A percentile compares a stretch with the other conserved stretches of the same genome.
Conservation (phyloP, 176 grass and related monocot genomes). For the Juncus inflexus region DNA sequence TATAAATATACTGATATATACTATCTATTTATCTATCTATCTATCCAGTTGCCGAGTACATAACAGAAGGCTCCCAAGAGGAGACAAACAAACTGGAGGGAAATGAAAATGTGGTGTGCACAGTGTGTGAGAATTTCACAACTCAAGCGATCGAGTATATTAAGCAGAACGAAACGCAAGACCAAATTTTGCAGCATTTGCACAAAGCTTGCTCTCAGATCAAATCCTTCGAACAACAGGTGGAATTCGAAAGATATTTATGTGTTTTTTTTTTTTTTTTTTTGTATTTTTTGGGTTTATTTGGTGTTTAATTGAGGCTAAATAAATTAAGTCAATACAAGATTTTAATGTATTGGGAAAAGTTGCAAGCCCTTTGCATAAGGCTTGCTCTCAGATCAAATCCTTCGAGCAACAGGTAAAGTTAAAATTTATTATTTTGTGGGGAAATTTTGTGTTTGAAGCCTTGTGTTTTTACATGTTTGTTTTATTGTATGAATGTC, state of each 20-base stretch:
- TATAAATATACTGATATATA: too few species aligned
- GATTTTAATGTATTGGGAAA: too few species aligned
- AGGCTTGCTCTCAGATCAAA: constrained; percentile 56
- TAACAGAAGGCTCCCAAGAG: constrained; percentile 24
- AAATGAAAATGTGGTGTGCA: constrained; percentile 30
- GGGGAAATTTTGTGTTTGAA: too few species aligned
- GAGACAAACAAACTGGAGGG: not conserved
- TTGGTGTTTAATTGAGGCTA: not conserved
- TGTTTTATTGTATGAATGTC: too few species aligned
- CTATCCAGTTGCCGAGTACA: constrained; percentile 20
- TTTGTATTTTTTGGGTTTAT: too few species aligned
- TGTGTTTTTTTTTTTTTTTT: not conserved
- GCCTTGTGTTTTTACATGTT: too few species aligned
- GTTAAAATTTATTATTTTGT: too few species aligned
- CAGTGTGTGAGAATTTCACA: constrained; percentile 47
- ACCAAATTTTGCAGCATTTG: constrained; percentile 41
- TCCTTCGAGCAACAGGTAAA: constrained; percentile 67
- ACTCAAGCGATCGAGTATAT: constrained; percentile 46
- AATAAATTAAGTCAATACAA: not conserved
- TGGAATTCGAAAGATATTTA: constrained; percentile 18
- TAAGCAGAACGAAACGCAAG: constrained; percentile 54
- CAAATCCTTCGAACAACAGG: constrained; percentile 62
- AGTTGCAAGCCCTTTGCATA: constrained; percentile 32
- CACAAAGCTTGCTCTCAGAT: constrained; percentile 61
- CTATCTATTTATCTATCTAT: not conserved